These are phyloP conservation scores for Spergularia bocconei DNA, from an alignment of 148 eudicot species.

Conservation along the genomic window DNA sequence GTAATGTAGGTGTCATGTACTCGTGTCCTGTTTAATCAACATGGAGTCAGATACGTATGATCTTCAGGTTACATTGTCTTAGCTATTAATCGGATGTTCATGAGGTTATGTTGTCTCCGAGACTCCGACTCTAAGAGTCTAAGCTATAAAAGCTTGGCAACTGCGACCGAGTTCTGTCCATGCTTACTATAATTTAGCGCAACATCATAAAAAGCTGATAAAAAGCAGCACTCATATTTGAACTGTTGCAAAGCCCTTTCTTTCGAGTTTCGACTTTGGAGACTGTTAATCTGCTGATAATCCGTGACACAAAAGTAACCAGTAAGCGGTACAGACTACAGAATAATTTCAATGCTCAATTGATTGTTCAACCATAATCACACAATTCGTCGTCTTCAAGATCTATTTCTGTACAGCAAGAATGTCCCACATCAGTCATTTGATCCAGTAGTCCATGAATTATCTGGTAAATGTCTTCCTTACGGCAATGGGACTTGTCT, in stretches of 20 bases:
- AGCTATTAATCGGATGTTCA: no score
- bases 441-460: conserved; percentile 51
- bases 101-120: no score
- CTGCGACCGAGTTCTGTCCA: background rate
- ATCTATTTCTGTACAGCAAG: conserved; percentile 24
- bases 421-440: conserved; percentile 43
- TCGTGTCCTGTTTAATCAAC: no score
- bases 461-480: conserved; percentile 37
- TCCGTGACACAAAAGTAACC: no score
- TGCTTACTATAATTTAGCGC: background rate
- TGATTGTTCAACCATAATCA: conserved; percentile 6
- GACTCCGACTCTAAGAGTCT: no score
- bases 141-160: no score
- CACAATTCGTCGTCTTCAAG: conserved; percentile 25
- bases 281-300: no score
- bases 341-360: background rate
- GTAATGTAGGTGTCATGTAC: no score
- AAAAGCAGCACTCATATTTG: background rate
- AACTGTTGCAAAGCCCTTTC: no score
- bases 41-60: no score
- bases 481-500: conserved; percentile 36
- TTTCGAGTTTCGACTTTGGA: no score
- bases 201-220: background rate
- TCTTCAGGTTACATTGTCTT: no score
- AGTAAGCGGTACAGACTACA: background rate